Evolutionary conservation across 176 grass and related monocot genomes (phyloP), one percentile per base, ranked within the genome.

Genomic region (Zizania latifolia): DNA sequence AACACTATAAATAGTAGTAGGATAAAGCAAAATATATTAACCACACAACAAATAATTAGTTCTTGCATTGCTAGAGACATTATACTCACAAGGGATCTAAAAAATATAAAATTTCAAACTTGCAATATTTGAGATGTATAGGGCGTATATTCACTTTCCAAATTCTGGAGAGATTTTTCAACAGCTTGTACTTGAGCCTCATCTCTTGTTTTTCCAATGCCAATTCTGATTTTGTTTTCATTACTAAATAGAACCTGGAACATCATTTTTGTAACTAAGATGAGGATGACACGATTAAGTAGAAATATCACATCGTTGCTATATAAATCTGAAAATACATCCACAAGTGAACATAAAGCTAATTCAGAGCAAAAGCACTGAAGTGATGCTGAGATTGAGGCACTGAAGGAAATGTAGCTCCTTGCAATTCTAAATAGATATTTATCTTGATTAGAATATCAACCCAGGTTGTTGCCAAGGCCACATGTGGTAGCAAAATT

Each of bases 121-220:
- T n/a, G n/a, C n/a, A n/a, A n/a, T n/a, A n/a, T n/a, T n/a, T n/a
- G n/a, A n/a, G n/a, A n/a, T n/a, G n/a, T n/a, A n/a, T n/a, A n/a
- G n/a, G n/a, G n/a, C n/a, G n/a, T n/a, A n/a, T n/a, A 58, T 88
- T 91, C 83, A 93, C 94, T 87, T 37, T 89, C 85, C 64, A 97
- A 80, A 85, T 83, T 91, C 54, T 65, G 85, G 57, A 97, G 90
- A 34, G 90, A 88, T 71, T 93, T 89, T 63, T 93, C 94, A 85
- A 90, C 90, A 59, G 94, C 94, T 93, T 91, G 90, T 45, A 85
- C 44, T 85, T 94, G 86, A 30, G 95, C 95, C 76, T 94, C 91
- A 62, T 92, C 92, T 58, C 85, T 84, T 86, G 91, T 94, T 86
- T 83, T 94, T 72, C 95, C 95, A 37, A 85, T 84, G n/a, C 89